These are phyloP conservation scores for Cochlearia excelsa DNA, from an alignment of 345 rosid species.

Conservation along the genomic window DNA sequence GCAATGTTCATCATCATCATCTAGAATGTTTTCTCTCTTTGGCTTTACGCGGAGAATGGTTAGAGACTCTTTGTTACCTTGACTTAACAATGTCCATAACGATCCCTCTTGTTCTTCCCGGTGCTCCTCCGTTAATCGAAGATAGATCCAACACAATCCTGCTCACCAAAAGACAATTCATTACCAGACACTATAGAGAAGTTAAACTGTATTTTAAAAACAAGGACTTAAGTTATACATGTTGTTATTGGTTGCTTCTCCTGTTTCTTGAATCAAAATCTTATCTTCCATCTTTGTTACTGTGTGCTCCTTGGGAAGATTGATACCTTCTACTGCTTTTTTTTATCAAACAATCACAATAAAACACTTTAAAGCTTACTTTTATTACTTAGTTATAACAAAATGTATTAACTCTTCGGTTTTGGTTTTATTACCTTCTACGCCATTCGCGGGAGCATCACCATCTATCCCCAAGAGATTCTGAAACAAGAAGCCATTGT, in stretches of 20 bases:
- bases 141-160: constrained; percentile 81
- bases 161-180: constrained; percentile 24
- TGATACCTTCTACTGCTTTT: constrained; percentile 57
- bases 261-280: constrained; percentile 49
- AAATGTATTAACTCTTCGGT: constrained; percentile 7
- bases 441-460: constrained; percentile 36
- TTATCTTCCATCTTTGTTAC: constrained; percentile 51
- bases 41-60: constrained; percentile 14
- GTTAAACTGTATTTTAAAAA: constrained; percentile 35
- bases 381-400: constrained; percentile 1
- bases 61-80: constrained; percentile 23
- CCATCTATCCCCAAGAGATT: constrained; percentile 60
- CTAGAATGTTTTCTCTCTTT: constrained; percentile 19
- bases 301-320: constrained; percentile 58
- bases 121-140: constrained; percentile 75
- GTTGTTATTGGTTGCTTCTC: constrained; percentile 47
- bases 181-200: background rate
- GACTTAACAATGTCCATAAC: constrained; percentile 43
- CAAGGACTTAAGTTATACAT: constrained; percentile 34
- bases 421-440: constrained; percentile 45
- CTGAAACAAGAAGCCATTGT: constrained; percentile 40
- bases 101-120: constrained; percentile 87
- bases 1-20: constrained; percentile 29
- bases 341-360: constrained; percentile 46
- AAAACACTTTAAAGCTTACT: constrained; percentile 18